Conservation (phyloP, 352 stramenopile species). For the Nothophytophthora sp. region DNA sequence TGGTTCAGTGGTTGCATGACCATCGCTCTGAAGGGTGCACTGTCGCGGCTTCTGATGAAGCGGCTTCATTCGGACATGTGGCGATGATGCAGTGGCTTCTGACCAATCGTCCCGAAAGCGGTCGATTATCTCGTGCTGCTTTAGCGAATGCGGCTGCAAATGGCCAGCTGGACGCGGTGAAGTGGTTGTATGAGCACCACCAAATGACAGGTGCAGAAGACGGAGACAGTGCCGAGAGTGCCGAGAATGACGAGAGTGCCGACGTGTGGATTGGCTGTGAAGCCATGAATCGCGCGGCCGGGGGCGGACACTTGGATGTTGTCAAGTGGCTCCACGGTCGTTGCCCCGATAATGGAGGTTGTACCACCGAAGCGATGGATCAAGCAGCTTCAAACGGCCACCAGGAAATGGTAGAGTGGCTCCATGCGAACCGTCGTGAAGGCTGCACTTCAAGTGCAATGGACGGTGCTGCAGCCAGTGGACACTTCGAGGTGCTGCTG, state of each 20-base stretch:
- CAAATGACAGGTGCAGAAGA: background rate
- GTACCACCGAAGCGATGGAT: slow-evolving; percentile 31
- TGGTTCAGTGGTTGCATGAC: slow-evolving; percentile 26
- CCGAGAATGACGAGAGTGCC: background rate
- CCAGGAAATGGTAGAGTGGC: slow-evolving; percentile 25
- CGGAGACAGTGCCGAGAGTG: background rate
- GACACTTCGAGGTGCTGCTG: slow-evolving; percentile 33
- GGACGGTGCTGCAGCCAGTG: slow-evolving; percentile 26
- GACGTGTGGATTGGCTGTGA: slow-evolving; percentile 16
- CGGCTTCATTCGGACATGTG: slow-evolving; percentile 8
- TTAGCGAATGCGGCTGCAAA: slow-evolving; percentile 17
- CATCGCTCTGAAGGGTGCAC: slow-evolving; percentile 21
- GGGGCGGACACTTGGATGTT: slow-evolving; percentile 28
- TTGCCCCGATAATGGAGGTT: slow-evolving; percentile 22
- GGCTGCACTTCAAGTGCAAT: slow-evolving; percentile 29
- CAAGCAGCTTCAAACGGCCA: slow-evolving; percentile 29
- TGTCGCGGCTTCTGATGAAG: slow-evolving; percentile 11
- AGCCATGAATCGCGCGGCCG: slow-evolving; percentile 36
- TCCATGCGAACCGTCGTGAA: slow-evolving; percentile 27
- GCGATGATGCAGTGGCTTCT: slow-evolving; percentile 30
- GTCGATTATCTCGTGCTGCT: slow-evolving; percentile 10
- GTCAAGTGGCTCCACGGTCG: slow-evolving; percentile 31
- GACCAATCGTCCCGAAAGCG: slow-evolving; percentile 8
- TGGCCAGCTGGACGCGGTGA: slow-evolving; percentile 11
- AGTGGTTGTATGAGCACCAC: slow-evolving; percentile 15